Evolutionary conservation across 768 basidiomycete genomes (phyloP), one percentile per base, ranked within the genome.

Genomic region (Boletus reticulatus): DNA sequence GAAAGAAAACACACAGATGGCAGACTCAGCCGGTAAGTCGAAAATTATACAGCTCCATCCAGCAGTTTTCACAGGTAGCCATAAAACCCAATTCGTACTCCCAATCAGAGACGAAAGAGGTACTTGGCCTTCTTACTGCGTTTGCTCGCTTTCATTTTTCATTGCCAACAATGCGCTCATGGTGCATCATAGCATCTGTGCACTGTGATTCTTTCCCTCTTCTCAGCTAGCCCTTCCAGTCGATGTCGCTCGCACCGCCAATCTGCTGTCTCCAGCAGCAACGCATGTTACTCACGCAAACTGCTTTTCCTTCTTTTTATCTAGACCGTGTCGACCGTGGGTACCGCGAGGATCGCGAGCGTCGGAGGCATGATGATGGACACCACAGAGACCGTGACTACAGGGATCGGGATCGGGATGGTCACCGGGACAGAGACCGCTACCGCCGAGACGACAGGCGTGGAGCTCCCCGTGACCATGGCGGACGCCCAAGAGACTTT

Each of bases 341-440:
- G 62, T 85, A 84, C 64, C 80, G 84, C 50, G 74, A 75, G 58
- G 83, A 89, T 69, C 82, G 88, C 60, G 78, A 85, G 50, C 80
- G 85, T 46, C 79, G 87, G 59, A 80, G 86, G 60, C 84, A 86
- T 58, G 85, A 82, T 51, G 73, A 83, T 31, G 78, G 77, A 53
- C 77, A 76, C 51, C 77, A 80, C 59, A 74, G 80, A 37, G 77
- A 82, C 55, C 75, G 83, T 44, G 84, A 84, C 47, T 72, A 76
- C 62, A 71, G 76, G 43, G 84, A 84, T 56, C 61, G 77, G 39
- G 75, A 79, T 44, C 67, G 74, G 46, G 72, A 68, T 20, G 56
- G 60, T 17, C 63, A 68, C 50, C 46, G 75, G 39, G 74, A 73
- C 48, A 72, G 72, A 55, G 77, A 72, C 57, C 68, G 69, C 14